Percentiles rank a stretch among this genome's conserved stretches.
Evolutionary conservation across 805 yeast genomes (phyloP).

Genomic region (Yarrowia deformans): DNA sequence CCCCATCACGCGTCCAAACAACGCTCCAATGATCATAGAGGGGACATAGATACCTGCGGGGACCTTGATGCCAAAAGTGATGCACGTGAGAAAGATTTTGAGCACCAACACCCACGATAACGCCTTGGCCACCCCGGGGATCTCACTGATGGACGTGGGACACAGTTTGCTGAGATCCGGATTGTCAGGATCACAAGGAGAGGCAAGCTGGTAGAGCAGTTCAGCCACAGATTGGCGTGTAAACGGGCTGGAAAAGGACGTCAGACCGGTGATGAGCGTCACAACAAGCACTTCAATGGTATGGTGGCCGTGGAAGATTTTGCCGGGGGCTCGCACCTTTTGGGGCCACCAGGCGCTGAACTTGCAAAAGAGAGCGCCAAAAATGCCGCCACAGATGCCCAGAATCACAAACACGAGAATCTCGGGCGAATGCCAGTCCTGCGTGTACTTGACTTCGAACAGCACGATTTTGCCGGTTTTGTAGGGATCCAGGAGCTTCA

Average conservation of each 20-base stretch:
- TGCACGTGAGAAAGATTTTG: constrained; percentile 57
- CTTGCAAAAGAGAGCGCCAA: constrained; percentile 60
- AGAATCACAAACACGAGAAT: constrained; percentile 56
- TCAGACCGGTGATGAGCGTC: constrained; percentile 56
- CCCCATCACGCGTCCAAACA: constrained; percentile 62
- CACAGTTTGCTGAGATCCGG: constrained; percentile 45
- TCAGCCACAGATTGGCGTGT: constrained; percentile 60
- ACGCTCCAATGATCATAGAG: constrained; percentile 68
- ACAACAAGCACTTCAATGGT: constrained; percentile 57
- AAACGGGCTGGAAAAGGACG: constrained; percentile 59
- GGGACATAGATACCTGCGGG: constrained; percentile 72
- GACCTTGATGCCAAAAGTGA: constrained; percentile 64
- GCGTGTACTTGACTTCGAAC: constrained; percentile 59
- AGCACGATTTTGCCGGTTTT: constrained; percentile 66
- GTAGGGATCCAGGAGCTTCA: constrained; percentile 63
- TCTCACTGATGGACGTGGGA: constrained; percentile 47
- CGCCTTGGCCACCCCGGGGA: constrained; percentile 50
- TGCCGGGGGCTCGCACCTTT: constrained; percentile 43
- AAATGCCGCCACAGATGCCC: constrained; percentile 62
- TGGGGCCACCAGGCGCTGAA: constrained; percentile 55
- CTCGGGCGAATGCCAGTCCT: constrained; percentile 62
- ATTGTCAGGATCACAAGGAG: constrained; percentile 53
- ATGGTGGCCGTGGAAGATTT: constrained; percentile 53
- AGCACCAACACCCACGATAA: constrained; percentile 55
- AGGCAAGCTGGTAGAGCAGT: constrained; percentile 58